These are phyloP conservation scores for Paraphoma sp. DNA, from an alignment of 2,329 filamentous ascomycete species.

Conservation along the genomic window DNA sequence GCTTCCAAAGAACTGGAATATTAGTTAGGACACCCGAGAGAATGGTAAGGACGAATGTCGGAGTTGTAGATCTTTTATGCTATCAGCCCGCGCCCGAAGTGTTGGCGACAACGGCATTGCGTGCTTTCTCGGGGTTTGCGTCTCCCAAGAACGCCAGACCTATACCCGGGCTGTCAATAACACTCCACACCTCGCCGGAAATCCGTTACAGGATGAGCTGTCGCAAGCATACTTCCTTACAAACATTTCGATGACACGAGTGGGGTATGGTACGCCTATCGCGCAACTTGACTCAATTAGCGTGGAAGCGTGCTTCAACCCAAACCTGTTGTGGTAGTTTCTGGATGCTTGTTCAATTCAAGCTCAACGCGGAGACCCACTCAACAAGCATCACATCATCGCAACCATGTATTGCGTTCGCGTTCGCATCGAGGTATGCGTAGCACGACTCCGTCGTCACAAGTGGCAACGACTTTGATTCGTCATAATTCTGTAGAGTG, in stretches of 20 bases:
- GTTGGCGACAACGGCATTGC: slow-evolving; percentile 1
- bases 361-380: background rate
- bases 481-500: background rate
- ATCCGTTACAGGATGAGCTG: background rate
- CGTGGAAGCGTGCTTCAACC: background rate
- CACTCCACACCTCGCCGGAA: no score
- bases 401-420: slow-evolving; percentile 3
- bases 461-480: background rate
- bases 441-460: background rate
- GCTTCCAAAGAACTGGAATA: no score
- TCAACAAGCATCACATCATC: slow-evolving; percentile 1
- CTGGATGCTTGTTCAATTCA: slow-evolving; percentile 1
- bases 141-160: background rate
- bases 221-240: background rate
- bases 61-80: background rate
- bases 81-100: background rate
- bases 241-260: background rate
- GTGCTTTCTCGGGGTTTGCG: slow-evolving; percentile 3
- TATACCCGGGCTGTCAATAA: no score
- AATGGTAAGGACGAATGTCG: background rate
- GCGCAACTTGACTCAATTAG: background rate
- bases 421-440: background rate
- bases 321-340: background rate
- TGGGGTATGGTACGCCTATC: background rate
- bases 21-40: no score